Evolutionary conservation across 1,284 basidiomycete genomes (phyloP).

Genomic region (Rhodotorula mucilaginosa): DNA sequence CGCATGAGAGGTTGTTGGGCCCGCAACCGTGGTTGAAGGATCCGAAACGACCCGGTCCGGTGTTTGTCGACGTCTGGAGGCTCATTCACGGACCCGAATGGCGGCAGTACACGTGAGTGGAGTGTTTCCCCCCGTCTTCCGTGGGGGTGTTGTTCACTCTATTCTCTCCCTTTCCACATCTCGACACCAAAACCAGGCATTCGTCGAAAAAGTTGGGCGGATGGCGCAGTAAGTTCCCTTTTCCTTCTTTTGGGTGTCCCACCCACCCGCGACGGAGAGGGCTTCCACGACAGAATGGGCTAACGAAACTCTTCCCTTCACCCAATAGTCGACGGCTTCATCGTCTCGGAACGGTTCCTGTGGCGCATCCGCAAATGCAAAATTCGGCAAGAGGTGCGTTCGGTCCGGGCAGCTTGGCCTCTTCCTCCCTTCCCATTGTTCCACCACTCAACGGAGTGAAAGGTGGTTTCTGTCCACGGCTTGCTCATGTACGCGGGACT

Average conservation of each 20-base stretch:
- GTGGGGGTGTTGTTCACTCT: no score
- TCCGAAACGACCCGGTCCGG: slow-evolving; percentile 12
- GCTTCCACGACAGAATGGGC: no score
- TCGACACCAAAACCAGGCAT: not conserved
- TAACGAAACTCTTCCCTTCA: not conserved
- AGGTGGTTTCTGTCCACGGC: no score
- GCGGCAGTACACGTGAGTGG: slow-evolving; percentile 64
- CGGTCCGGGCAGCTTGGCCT: not conserved
- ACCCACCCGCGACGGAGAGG: no score
- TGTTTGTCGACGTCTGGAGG: slow-evolving; percentile 73
- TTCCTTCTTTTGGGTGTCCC: not conserved
- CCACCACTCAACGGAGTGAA: no score
- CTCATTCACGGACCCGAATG: slow-evolving; percentile 61
- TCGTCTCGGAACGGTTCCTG: slow-evolving; percentile 38
- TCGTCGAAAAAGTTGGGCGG: slow-evolving; percentile 14
- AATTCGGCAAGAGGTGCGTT: slow-evolving; percentile 38
- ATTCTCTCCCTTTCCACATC: no score
- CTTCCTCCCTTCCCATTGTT: no score
- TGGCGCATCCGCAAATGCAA: slow-evolving; percentile 30
- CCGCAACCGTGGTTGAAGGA: slow-evolving; percentile 10
- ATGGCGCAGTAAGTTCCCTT: slow-evolving; percentile 12
- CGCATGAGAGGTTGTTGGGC: slow-evolving; percentile 53
- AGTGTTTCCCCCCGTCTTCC: no score
- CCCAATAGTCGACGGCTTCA: slow-evolving; percentile 33
- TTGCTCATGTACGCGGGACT: no score